Evolutionary conservation across 148 eudicot genomes (phyloP).

Genomic region (Rhododendron kiyosumense): DNA sequence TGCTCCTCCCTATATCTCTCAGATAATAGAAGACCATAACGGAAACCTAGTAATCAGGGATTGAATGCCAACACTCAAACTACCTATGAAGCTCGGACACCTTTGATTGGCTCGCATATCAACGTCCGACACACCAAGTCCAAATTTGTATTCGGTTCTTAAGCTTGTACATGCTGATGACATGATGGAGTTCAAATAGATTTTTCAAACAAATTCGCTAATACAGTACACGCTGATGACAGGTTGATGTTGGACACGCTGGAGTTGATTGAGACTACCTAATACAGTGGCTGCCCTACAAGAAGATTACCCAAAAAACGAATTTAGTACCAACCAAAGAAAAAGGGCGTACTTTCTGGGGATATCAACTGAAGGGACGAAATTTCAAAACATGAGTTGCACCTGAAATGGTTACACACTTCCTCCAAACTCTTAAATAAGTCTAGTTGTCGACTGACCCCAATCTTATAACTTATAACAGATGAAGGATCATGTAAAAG

Average conservation of each 20-base stretch:
- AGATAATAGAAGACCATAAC: background rate
- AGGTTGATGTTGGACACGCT: no score
- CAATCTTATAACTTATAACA: background rate
- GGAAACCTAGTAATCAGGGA: background rate
- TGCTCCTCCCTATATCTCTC: background rate
- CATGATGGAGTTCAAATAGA: background rate
- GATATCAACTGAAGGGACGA: background rate
- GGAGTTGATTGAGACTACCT: background rate
- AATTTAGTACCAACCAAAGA: background rate
- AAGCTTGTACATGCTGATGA: background rate
- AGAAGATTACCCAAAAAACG: background rate
- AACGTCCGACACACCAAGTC: background rate
- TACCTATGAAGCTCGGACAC: background rate
- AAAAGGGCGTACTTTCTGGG: background rate
- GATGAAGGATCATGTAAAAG: background rate
- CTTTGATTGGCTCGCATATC: background rate
- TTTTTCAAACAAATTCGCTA: background rate
- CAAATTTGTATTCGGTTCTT: background rate
- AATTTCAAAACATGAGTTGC: background rate
- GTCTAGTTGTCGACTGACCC: background rate
- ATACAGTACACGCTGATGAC: no score
- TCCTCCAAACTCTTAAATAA: background rate
- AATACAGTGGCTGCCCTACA: background rate
- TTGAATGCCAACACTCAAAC: background rate
- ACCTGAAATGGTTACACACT: background rate